Conservation (phyloP, 164 flowering plant species). For the Litsea cubeba region DNA sequence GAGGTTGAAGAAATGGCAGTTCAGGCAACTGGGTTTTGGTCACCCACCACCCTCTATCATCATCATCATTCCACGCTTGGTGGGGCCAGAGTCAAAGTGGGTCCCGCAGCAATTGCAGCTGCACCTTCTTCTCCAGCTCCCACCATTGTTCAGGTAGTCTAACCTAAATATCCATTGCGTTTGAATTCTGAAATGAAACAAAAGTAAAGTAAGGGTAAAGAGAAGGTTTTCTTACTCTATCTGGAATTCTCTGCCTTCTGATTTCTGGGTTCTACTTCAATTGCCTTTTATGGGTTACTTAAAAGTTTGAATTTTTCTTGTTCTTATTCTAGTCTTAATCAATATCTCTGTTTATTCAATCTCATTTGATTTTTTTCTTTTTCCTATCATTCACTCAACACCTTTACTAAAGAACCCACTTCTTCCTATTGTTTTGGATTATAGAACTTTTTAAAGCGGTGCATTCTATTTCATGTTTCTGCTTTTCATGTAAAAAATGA, state of each 20-base stretch:
- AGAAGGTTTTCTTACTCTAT: not conserved
- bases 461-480: not conserved
- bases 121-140: not conserved
- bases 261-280: not conserved
- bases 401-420: not conserved
- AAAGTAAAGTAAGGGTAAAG: too few species aligned
- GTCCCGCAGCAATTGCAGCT: conserved; percentile 2
- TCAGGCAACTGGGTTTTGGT: not conserved
- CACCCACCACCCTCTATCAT: not conserved
- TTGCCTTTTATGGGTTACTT: not conserved
- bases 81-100: not conserved
- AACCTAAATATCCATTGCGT: not conserved
- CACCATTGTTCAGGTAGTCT: conserved; percentile 5
- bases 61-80: not conserved
- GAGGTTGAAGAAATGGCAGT: not conserved
- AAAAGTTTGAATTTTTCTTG: not conserved
- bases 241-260: not conserved
- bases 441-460: not conserved
- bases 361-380: not conserved
- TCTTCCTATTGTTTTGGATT: not conserved
- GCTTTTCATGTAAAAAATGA: not conserved
- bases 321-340: not conserved
- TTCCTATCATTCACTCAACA: not conserved
- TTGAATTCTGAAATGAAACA: not conserved
- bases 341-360: not conserved